Evolutionary conservation across 2,329 filamentous ascomycete species (phyloP).

Genomic region (Tolypocladium ovalisporum): DNA sequence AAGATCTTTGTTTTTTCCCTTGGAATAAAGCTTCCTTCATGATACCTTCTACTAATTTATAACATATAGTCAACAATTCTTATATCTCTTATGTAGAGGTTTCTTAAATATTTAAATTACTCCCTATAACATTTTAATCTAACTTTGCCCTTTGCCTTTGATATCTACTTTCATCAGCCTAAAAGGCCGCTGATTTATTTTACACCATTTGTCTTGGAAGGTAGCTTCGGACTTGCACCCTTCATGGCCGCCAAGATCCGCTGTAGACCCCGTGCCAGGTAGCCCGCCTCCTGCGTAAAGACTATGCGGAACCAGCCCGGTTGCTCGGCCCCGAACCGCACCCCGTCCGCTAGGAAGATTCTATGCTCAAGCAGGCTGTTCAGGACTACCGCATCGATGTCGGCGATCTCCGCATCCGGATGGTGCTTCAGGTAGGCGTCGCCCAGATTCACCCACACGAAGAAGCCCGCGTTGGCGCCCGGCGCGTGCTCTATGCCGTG

Average conservation of each 20-base stretch:
- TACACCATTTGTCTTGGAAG: background rate
- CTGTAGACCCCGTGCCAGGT: conserved; percentile 17
- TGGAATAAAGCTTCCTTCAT: too few species aligned
- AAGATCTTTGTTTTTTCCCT: too few species aligned
- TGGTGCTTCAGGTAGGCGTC: conserved; percentile 13
- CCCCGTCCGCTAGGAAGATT: conserved; percentile 25
- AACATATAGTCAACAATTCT: too few species aligned
- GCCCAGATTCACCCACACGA: conserved; percentile 40
- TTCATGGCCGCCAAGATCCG: conserved; percentile 2
- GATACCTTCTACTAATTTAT: too few species aligned
- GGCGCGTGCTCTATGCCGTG: conserved; percentile 32
- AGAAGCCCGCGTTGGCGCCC: conserved; percentile 42
- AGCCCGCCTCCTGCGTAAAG: conserved; percentile 20
- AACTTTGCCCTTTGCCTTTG: too few species aligned
- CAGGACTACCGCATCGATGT: conserved; percentile 15
- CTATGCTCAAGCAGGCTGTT: conserved; percentile 16
- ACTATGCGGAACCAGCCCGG: conserved; percentile 28
- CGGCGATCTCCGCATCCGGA: conserved; percentile 3
- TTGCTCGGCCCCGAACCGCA: conserved; percentile 25
- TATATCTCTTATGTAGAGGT: too few species aligned
- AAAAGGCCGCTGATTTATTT: background rate
- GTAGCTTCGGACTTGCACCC: background rate
- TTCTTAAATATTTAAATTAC: too few species aligned
- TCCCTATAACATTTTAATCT: too few species aligned
- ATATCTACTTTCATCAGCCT: too few species aligned